These are phyloP conservation scores for Neoboletus brunneissimus DNA, from an alignment of 768 basidiomycete genomes.

Conservation along the genomic window DNA sequence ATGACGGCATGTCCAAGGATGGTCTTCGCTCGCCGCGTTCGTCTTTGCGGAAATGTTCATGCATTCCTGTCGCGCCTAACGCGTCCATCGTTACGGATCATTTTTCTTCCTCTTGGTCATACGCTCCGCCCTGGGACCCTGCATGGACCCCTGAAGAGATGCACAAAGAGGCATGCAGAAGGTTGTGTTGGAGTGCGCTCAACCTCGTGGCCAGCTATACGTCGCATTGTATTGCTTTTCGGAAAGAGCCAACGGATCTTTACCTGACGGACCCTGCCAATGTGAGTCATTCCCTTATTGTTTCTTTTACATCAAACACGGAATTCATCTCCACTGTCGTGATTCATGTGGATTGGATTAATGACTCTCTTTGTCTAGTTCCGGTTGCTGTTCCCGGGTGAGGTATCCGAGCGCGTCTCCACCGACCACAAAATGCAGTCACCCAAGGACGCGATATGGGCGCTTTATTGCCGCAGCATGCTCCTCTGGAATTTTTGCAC, in stretches of 20 bases:
- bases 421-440: constrained; percentile 45
- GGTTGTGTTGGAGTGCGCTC: constrained; percentile 75
- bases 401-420: constrained; percentile 53
- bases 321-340: constrained; percentile 9
- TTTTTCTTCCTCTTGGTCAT: constrained; percentile 43
- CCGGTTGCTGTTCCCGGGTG: constrained; percentile 71
- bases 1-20: constrained; percentile 28
- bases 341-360: constrained; percentile 8
- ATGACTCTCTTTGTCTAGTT: constrained; percentile 16
- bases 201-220: constrained; percentile 66
- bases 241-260: constrained; percentile 54
- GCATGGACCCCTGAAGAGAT: constrained; percentile 54
- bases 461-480: constrained; percentile 78
- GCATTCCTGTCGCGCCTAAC: constrained; percentile 39
- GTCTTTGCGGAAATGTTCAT: constrained; percentile 42
- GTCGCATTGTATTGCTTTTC: constrained; percentile 65
- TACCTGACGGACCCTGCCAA: constrained; percentile 63
- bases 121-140: constrained; percentile 59
- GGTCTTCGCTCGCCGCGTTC: constrained; percentile 27
- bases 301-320: constrained; percentile 2
- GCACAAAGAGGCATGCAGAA: constrained; percentile 67
- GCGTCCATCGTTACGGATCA: constrained; percentile 34
- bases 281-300: constrained; percentile 40
- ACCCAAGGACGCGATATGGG: constrained; percentile 79
- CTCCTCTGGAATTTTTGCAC: constrained; percentile 72